Percentiles rank a stretch among this genome's conserved stretches.
phyloP scores from a whole-genome alignment of 345 rosid species.

The Syzygium jambos region DNA sequence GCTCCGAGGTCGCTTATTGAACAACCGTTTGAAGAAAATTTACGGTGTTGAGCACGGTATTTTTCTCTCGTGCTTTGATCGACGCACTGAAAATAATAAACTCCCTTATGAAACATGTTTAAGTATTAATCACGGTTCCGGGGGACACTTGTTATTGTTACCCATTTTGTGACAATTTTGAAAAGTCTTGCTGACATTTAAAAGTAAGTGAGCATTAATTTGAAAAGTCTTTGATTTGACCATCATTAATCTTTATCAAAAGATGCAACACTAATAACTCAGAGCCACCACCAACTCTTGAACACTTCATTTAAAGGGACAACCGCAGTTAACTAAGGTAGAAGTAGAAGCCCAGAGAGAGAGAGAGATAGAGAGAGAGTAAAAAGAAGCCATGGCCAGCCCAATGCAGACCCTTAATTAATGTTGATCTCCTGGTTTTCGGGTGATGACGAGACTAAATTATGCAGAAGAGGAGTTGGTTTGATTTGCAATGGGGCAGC shows the following conservation, averaged over 20 bases:
- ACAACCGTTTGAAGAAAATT: not conserved
- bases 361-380: conserved; percentile 2
- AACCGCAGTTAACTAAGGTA: not conserved
- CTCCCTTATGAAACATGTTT: not conserved
- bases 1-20: not conserved
- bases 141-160: not conserved
- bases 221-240: not conserved
- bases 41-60: not conserved
- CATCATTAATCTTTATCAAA: not conserved
- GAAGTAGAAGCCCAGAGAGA: not conserved
- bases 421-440: not conserved
- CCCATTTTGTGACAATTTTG: not conserved
- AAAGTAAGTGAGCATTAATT: not conserved
- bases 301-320: not conserved
- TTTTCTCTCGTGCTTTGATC: not conserved
- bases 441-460: not conserved
- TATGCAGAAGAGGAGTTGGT: not conserved
- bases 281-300: not conserved
- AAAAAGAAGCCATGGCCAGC: not conserved
- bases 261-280: not conserved
- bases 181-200: not conserved
- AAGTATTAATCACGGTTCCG: not conserved
- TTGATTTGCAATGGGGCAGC: not conserved
- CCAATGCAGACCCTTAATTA: not conserved
- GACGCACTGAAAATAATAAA: not conserved